Conservation (phyloP, 805 yeast species). For the Yarrowia yakushimensis region DNA sequence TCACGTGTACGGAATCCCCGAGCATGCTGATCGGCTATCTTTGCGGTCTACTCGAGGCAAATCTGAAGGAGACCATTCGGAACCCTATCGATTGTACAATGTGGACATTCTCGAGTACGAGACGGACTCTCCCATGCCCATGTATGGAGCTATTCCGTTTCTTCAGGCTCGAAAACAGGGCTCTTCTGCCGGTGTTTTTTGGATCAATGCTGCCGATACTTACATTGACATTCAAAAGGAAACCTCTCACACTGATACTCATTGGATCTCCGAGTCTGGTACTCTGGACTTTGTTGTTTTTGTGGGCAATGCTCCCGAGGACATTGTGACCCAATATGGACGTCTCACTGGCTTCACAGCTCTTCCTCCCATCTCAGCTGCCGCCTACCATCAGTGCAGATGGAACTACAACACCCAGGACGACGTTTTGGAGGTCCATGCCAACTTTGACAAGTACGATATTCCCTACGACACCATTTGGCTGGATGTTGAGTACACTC, state of each 20-base stretch:
- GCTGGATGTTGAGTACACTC: slow-evolving; percentile 93
- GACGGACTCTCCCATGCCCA: slow-evolving; percentile 73
- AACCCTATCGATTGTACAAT: slow-evolving; percentile 85
- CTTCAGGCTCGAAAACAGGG: slow-evolving; percentile 63
- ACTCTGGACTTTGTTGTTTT: slow-evolving; percentile 69
- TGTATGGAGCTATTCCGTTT: slow-evolving; percentile 94
- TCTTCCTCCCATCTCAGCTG: slow-evolving; percentile 71
- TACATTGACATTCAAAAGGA: slow-evolving; percentile 63
- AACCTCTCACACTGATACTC: slow-evolving; percentile 48
- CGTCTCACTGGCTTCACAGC: slow-evolving; percentile 65
- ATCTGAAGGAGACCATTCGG: slow-evolving; percentile 39
- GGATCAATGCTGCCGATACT: slow-evolving; percentile 93
- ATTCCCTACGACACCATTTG: slow-evolving; percentile 91
- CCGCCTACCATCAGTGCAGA: slow-evolving; percentile 94
- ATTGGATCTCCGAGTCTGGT: slow-evolving; percentile 95
- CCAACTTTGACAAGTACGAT: slow-evolving; percentile 63
- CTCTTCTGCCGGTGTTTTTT: slow-evolving; percentile 70
- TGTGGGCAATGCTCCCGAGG: slow-evolving; percentile 55
- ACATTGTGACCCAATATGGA: slow-evolving; percentile 60
- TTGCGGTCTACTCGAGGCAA: slow-evolving; percentile 60
- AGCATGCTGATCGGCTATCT: slow-evolving; percentile 80
- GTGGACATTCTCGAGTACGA: slow-evolving; percentile 96
- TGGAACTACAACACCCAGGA: slow-evolving; percentile 93
- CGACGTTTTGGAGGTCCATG: slow-evolving; percentile 73
- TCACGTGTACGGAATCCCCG: slow-evolving; percentile 91